phyloP scores from a whole-genome alignment of 768 basidiomycete genomes.

The Pleurotus sapidus region DNA sequence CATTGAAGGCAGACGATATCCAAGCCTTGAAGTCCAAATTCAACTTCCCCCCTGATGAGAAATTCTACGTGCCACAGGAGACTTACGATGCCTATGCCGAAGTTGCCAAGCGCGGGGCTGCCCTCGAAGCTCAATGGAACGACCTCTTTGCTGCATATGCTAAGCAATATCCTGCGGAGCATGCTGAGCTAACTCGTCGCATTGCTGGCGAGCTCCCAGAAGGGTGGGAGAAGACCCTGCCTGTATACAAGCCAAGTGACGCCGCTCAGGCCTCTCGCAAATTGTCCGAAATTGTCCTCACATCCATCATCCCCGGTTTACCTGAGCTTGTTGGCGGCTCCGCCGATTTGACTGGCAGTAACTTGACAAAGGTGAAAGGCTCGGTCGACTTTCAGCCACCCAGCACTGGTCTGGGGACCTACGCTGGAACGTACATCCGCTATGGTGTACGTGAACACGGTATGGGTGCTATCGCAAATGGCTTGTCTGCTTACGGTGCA shows the following conservation, averaged over 20 bases:
- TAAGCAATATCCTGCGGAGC: slow-evolving; percentile 78
- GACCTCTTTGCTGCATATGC: slow-evolving; percentile 64
- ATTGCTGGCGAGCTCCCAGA: slow-evolving; percentile 80
- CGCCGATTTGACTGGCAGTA: slow-evolving; percentile 90
- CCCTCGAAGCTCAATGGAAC: slow-evolving; percentile 74
- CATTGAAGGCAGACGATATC: slow-evolving; percentile 92
- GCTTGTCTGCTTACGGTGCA: slow-evolving; percentile 85
- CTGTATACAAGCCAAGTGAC: slow-evolving; percentile 81
- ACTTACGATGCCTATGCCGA: slow-evolving; percentile 67
- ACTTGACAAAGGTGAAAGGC: slow-evolving; percentile 84
- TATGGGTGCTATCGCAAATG: slow-evolving; percentile 96
- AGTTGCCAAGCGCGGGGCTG: slow-evolving; percentile 69
- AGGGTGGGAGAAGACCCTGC: slow-evolving; percentile 84
- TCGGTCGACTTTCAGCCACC: slow-evolving; percentile 92
- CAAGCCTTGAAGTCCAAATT: slow-evolving; percentile 79
- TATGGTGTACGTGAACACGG: slow-evolving; percentile 98
- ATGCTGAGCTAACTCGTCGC: slow-evolving; percentile 83
- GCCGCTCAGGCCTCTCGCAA: slow-evolving; percentile 90
- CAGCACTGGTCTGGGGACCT: slow-evolving; percentile 78
- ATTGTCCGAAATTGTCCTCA: slow-evolving; percentile 86
- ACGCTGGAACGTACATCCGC: slow-evolving; percentile 87
- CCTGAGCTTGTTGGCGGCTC: slow-evolving; percentile 90
- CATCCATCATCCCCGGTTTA: slow-evolving; percentile 65
- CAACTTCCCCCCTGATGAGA: slow-evolving; percentile 74
- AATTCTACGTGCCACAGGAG: slow-evolving; percentile 75